These are phyloP conservation scores for Pulveroboletus frians DNA, from an alignment of 768 basidiomycete genomes.

Conservation along the genomic window DNA sequence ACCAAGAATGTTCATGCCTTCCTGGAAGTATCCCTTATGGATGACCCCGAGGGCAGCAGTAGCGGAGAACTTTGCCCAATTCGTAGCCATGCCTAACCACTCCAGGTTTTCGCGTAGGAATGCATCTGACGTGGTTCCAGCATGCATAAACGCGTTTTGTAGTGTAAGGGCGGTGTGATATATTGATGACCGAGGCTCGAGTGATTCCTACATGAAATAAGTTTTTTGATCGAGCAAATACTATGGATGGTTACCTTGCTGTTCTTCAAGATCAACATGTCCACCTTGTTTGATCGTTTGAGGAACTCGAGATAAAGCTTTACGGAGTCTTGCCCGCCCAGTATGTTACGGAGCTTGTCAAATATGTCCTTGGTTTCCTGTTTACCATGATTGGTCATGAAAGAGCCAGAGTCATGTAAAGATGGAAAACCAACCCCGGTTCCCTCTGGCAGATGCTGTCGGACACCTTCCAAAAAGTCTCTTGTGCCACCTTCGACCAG, in stretches of 20 bases:
- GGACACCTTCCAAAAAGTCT: conserved; percentile 81
- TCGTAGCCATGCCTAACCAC: conserved; percentile 91
- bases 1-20: conserved; percentile 86
- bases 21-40: conserved; percentile 93
- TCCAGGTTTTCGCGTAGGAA: conserved; percentile 96
- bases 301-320: conserved; percentile 94
- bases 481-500: conserved; percentile 90
- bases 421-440: conserved; percentile 44
- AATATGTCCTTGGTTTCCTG: conserved; percentile 60
- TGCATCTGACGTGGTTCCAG: conserved; percentile 93
- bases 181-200: conserved; percentile 93
- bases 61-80: conserved; percentile 98
- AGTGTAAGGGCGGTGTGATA: conserved; percentile 96
- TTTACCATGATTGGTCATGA: conserved; percentile 9
- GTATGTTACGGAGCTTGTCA: conserved; percentile 74
- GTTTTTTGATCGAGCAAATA: not conserved
- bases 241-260: conserved; percentile 59
- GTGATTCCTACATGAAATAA: conserved; percentile 56
- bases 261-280: conserved; percentile 85
- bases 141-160: conserved; percentile 96
- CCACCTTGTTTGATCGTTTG: conserved; percentile 88
- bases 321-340: conserved; percentile 88
- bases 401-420: not conserved
- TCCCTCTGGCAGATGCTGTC: conserved; percentile 62
- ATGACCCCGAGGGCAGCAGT: conserved; percentile 97